These are phyloP conservation scores for Trichocladium antarcticum DNA, from an alignment of 495 filamentous ascomycete species.

Conservation along the genomic window DNA sequence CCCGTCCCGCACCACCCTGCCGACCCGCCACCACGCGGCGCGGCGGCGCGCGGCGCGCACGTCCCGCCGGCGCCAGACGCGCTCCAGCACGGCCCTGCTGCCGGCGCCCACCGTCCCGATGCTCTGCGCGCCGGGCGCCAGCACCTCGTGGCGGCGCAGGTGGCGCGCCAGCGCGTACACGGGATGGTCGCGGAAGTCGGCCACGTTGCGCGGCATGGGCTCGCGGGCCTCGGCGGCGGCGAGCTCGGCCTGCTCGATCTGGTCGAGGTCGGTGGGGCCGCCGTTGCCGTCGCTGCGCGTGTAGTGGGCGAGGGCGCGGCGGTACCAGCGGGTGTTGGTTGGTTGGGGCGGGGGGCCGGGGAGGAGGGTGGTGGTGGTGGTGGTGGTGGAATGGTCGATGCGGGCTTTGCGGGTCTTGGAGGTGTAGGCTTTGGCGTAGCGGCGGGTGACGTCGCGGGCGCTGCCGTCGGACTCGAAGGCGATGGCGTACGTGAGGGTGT, in stretches of 20 bases:
- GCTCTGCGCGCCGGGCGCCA: slow-evolving; percentile 55
- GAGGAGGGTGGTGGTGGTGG: background rate
- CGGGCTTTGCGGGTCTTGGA: slow-evolving; percentile 72
- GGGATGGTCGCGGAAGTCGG: slow-evolving; percentile 90
- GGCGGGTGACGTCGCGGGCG: slow-evolving; percentile 68
- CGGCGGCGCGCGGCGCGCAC: slow-evolving; percentile 63
- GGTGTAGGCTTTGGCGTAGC: slow-evolving; percentile 73
- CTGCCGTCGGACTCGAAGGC: slow-evolving; percentile 67
- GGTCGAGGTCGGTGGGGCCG: slow-evolving; percentile 51
- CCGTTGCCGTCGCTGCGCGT: slow-evolving; percentile 36
- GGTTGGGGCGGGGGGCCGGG: too few relatives aligned
- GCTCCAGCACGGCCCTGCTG: slow-evolving; percentile 39
- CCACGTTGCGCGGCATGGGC: slow-evolving; percentile 79
- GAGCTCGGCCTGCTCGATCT: slow-evolving; percentile 71
- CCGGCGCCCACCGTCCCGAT: slow-evolving; percentile 68
- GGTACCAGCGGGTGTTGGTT: slow-evolving; percentile 74
- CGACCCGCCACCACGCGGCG: slow-evolving; percentile 80
- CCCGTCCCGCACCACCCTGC: slow-evolving; percentile 59
- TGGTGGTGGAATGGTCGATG: slow-evolving; percentile 44
- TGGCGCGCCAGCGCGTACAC: slow-evolving; percentile 82
- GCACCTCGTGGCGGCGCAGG: slow-evolving; percentile 68
- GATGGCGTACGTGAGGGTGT: slow-evolving; percentile 70
- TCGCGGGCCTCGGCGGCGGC: slow-evolving; percentile 58
- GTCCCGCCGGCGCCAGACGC: slow-evolving; percentile 67
- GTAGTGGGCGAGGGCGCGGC: slow-evolving; percentile 48